Percentiles rank a stretch among this genome's conserved stretches.
These are phyloP conservation scores for Stellera chamaejasme DNA, from an alignment of 345 rosid species.

Conservation along the genomic window DNA sequence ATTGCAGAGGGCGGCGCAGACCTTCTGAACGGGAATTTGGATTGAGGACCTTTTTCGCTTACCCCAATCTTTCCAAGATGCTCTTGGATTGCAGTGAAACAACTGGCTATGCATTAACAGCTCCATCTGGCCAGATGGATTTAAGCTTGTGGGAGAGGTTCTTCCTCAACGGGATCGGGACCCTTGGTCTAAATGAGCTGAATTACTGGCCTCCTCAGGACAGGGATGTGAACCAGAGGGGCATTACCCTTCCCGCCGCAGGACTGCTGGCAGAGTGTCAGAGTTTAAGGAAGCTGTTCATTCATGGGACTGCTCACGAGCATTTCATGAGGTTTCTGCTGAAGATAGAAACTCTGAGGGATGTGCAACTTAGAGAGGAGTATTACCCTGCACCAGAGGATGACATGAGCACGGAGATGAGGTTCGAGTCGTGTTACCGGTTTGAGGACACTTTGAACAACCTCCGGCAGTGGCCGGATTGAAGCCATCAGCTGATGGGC, in stretches of 20 bases:
- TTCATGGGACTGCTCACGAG: slow-evolving; percentile 88
- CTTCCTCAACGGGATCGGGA: slow-evolving; percentile 58
- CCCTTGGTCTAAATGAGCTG: slow-evolving; percentile 50
- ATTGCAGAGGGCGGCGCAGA: slow-evolving; percentile 56
- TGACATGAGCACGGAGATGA: slow-evolving; percentile 86
- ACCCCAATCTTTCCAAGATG: slow-evolving; percentile 71
- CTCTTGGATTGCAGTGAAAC: slow-evolving; percentile 67
- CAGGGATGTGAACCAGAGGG: slow-evolving; percentile 77
- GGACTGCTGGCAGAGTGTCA: slow-evolving; percentile 56
- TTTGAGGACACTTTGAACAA: slow-evolving; percentile 73
- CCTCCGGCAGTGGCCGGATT: slow-evolving; percentile 44
- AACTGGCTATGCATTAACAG: slow-evolving; percentile 60
- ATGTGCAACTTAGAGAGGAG: slow-evolving; percentile 83
- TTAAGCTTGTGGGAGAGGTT: slow-evolving; percentile 89
- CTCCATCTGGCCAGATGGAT: slow-evolving; percentile 81
- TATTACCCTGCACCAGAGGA: slow-evolving; percentile 95
- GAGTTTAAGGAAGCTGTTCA: slow-evolving; percentile 71
- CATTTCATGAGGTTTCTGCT: slow-evolving; percentile 86
- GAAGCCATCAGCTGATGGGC: slow-evolving; percentile 6
- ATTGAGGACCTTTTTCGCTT: slow-evolving; percentile 43
- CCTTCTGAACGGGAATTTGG: slow-evolving; percentile 54
- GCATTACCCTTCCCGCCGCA: slow-evolving; percentile 63
- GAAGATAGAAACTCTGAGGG: slow-evolving; percentile 48
- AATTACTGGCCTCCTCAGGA: slow-evolving; percentile 97
- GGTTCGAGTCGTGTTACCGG: slow-evolving; percentile 69